A percentile compares a stretch with the other conserved stretches of the same genome.
Conservation (phyloP, 208 protist genomes). For the Vickermania ingenoplastis region DNA sequence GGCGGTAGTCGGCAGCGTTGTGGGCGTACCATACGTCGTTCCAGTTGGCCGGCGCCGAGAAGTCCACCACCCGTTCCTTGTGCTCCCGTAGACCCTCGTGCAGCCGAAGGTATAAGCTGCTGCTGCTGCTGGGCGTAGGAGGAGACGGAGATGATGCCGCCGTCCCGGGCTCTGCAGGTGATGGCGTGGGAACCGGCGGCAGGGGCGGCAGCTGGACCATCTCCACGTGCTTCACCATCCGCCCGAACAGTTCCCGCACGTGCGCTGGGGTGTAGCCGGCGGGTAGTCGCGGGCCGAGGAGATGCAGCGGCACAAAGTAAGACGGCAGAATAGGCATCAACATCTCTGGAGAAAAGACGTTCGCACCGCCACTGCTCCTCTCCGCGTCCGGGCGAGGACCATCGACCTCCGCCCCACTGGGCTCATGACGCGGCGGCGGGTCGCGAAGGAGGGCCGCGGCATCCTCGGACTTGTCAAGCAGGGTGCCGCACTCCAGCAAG, state of each 20-base stretch:
- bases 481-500: not conserved
- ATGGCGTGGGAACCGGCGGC: not conserved
- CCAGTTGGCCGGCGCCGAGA: conserved; percentile 3
- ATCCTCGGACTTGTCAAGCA: no score
- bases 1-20: not conserved
- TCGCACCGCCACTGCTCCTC: not conserved
- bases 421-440: not conserved
- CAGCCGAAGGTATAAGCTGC: conserved; percentile 20
- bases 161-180: no score
- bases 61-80: conserved; percentile 5
- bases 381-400: not conserved
- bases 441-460: not conserved
- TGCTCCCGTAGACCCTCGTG: conserved; percentile 22
- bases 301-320: conserved; percentile 42
- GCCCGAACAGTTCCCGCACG: conserved; percentile 22
- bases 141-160: no score
- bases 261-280: conserved; percentile 38
- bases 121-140: no score
- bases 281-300: conserved; percentile 27
- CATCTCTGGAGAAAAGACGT: conserved; percentile 32
- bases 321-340: conserved; percentile 35
- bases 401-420: not conserved
- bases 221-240: conserved; percentile 18
- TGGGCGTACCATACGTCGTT: not conserved
- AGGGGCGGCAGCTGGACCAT: conserved; percentile 15